Conservation (phyloP, 345 rosid genomes). For the Hibiscus mutabilis region DNA sequence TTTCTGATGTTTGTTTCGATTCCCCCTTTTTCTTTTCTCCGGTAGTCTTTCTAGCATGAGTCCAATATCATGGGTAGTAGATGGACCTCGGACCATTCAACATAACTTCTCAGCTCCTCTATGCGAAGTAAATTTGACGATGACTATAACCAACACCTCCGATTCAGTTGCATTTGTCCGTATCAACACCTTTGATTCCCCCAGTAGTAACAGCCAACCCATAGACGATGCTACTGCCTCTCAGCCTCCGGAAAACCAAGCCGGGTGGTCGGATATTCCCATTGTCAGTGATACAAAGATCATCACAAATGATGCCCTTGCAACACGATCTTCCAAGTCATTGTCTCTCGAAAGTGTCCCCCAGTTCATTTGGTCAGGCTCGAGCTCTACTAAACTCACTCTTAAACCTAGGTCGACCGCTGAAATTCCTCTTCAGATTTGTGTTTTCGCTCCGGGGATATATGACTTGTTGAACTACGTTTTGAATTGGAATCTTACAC, state of each 20-base stretch:
- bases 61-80: slow-evolving; percentile 69
- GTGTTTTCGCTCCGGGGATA: slow-evolving; percentile 66
- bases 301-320: slow-evolving; percentile 36
- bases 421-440: slow-evolving; percentile 60
- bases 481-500: slow-evolving; percentile 57
- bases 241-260: slow-evolving; percentile 33
- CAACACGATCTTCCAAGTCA: slow-evolving; percentile 24
- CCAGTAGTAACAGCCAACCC: slow-evolving; percentile 17
- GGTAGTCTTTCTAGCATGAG: slow-evolving; percentile 52
- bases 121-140: slow-evolving; percentile 51
- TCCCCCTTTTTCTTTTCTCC: background rate
- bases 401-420: slow-evolving; percentile 53
- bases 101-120: slow-evolving; percentile 61
- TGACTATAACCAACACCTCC: slow-evolving; percentile 70
- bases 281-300: slow-evolving; percentile 46
- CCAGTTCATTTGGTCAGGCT: slow-evolving; percentile 75
- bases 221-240: slow-evolving; percentile 15
- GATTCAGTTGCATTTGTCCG: slow-evolving; percentile 36
- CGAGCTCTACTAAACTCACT: slow-evolving; percentile 53
- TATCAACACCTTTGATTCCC: slow-evolving; percentile 39
- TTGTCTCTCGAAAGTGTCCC: slow-evolving; percentile 44
- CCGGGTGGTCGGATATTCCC: slow-evolving; percentile 61
- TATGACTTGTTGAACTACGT: slow-evolving; percentile 71
- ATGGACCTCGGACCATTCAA: slow-evolving; percentile 48
- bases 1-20: slow-evolving; percentile 6